Evolutionary conservation across 192 early-diverging fungal species (phyloP).

Genomic region (Mortierella alpina): DNA sequence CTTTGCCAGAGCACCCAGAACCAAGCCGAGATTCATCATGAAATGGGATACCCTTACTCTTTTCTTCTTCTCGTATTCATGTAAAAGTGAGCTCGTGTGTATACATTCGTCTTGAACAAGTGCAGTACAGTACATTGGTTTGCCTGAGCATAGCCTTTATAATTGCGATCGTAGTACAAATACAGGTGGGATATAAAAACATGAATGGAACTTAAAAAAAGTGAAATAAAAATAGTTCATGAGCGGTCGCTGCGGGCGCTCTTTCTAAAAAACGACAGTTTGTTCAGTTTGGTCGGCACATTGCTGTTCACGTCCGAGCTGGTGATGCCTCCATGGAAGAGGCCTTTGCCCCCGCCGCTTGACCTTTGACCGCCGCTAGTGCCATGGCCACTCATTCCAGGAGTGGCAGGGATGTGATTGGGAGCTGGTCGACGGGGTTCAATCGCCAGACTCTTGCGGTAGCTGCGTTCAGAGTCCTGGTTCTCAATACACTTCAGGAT

Average conservation of each 20-base stretch:
- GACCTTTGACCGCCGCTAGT: slow-evolving; percentile 1
- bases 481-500: slow-evolving; percentile 47
- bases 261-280: slow-evolving; percentile 48
- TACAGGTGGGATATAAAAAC: neutral
- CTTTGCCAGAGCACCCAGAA: too few relatives aligned
- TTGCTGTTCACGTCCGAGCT: slow-evolving; percentile 22
- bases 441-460: slow-evolving; percentile 38
- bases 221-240: neutral
- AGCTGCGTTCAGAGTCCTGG: slow-evolving; percentile 38
- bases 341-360: slow-evolving; percentile 14
- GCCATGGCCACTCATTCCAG: neutral
- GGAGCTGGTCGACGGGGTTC: slow-evolving; percentile 43
- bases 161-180: neutral
- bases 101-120: too few relatives aligned
- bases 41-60: too few relatives aligned
- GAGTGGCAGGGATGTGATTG: neutral
- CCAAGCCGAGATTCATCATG: too few relatives aligned
- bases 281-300: slow-evolving; percentile 28
- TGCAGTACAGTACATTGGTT: too few relatives aligned
- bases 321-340: slow-evolving; percentile 35
- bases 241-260: slow-evolving; percentile 29
- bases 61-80: too few relatives aligned
- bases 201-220: neutral
- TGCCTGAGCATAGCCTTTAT: neutral
- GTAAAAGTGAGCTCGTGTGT: too few relatives aligned